A percentile compares a stretch with the other conserved stretches of the same genome.
These are phyloP conservation scores for Pythium sp. DNA, from an alignment of 352 stramenopile species.

Conservation along the genomic window DNA sequence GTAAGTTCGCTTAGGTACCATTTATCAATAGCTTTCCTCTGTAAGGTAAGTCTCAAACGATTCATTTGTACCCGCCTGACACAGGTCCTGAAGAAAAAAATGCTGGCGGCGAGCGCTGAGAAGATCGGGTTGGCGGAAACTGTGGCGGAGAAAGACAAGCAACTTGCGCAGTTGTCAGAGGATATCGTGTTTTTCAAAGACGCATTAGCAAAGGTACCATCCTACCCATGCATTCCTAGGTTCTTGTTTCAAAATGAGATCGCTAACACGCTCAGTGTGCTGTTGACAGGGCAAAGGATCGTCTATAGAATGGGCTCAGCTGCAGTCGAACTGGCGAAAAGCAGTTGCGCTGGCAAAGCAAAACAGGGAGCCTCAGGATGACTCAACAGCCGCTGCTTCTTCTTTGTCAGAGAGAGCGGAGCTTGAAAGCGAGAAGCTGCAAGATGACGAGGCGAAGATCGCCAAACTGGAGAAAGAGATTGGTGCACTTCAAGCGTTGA, in stretches of 20 bases:
- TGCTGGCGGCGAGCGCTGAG: conserved; percentile 40
- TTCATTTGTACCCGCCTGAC: not conserved
- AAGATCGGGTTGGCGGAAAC: conserved; percentile 28
- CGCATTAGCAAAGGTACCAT: conserved; percentile 33
- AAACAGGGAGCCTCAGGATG: not conserved
- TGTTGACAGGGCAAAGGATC: conserved; percentile 17
- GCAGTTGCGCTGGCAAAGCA: conserved; percentile 14
- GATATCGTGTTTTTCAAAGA: conserved; percentile 69
- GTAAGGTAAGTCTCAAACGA: not conserved
- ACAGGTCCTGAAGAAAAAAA: conserved; percentile 38
- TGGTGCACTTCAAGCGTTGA: conserved; percentile 5
- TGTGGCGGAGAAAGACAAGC: conserved; percentile 29
- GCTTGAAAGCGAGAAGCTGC: not conserved
- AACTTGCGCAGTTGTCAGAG: conserved; percentile 34
- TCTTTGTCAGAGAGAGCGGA: not conserved
- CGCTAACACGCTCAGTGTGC: not conserved
- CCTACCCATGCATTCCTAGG: not conserved
- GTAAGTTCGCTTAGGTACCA: conserved; percentile 16
- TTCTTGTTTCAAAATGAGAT: not conserved
- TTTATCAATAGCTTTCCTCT: not conserved
- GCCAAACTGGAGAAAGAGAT: conserved; percentile 20
- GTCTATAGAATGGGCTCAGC: conserved; percentile 13
- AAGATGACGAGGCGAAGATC: conserved; percentile 12
- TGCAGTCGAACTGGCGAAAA: conserved; percentile 21
- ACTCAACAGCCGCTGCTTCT: not conserved